Base-by-base conservation (phyloP, 2,329 filamentous ascomycete genomes). In the Sporothrix sp. region DNA sequence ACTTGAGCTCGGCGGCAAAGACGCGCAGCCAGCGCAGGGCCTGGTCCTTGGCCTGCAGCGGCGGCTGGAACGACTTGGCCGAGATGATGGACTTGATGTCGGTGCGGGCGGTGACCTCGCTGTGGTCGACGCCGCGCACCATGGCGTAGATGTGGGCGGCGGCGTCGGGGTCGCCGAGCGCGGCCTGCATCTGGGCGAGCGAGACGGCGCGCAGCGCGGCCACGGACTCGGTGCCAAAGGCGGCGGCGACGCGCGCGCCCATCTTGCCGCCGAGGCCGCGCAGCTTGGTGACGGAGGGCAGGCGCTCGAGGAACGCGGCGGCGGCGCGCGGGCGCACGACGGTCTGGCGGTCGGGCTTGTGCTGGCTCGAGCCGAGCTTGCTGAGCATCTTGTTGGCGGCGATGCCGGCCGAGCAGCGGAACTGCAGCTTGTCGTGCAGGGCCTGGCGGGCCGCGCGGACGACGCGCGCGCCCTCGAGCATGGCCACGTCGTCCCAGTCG, bases 81-180 rank as follows among this genome's bases (percentile, higher is more conserved):
- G 89, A 96, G 13, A 97, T 73, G 90, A 98, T 97, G 14, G 86
- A 93, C 65, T 97, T 96, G 70, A 96, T 95, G 61, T 93, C 87
- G 1, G 89, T 95, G 47, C 91, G 76, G 25, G 88, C 79, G 61
- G 88, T 96, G 57, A 98, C 88, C 65, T 96, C 90, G 59, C 85
- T 93, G 45, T 73, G 71, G 64, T 98, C 93, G 54, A 90, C 80
- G 1, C 93, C 93, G 10, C 93, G 81, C 48, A 97, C 84, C 10
- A 84, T 85, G 50, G 84, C 81, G 67, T 95, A 84, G 10, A 97
- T 72, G 89, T 90, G 96, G 3, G 75, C 72, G 1, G 87, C 91
- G 0, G 85, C 93, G 27, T 55, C 56, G 39, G 95, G 88, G 48
- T 91, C 85, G 3, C 87, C 87, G 16, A 97, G 68, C 59, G 82